phyloP scores from a whole-genome alignment of 108 stramenopile genomes.

The Conticribra weissflogii region DNA sequence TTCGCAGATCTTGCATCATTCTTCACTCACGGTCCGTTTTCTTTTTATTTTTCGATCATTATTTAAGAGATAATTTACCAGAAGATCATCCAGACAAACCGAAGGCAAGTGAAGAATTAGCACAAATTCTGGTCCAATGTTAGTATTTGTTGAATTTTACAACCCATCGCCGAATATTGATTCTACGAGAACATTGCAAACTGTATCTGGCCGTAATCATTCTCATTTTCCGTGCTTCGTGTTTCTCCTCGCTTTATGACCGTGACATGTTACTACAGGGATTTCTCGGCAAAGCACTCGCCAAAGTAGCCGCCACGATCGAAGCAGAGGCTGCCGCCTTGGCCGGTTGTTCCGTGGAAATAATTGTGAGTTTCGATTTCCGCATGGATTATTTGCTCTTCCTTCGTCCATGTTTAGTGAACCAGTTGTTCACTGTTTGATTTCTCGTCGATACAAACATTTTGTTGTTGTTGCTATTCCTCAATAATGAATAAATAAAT shows the following conservation, averaged over 20 bases:
- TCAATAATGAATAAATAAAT: too few relatives aligned
- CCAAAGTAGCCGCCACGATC: conserved; percentile 32
- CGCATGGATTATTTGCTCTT: neutral
- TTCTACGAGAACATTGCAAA: too few relatives aligned
- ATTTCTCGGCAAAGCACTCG: conserved; percentile 28
- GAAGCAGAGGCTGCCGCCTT: conserved; percentile 33
- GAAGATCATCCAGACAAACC: conserved; percentile 39
- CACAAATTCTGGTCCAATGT: too few relatives aligned
- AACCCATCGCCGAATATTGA: too few relatives aligned
- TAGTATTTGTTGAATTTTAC: too few relatives aligned
- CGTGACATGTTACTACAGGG: conserved; percentile 5
- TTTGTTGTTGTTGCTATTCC: neutral
- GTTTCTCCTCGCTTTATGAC: neutral
- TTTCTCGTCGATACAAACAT: neutral
- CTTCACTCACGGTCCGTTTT: too few relatives aligned
- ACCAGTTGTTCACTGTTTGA: neutral
- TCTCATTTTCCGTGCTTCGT: neutral
- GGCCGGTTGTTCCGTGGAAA: conserved; percentile 24
- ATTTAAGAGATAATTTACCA: conserved; percentile 18
- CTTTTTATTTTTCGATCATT: neutral
- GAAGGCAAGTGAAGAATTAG: conserved; percentile 34
- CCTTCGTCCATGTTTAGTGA: neutral
- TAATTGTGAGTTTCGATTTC: conserved; percentile 13
- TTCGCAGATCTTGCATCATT: too few relatives aligned
- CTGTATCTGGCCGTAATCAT: too few relatives aligned